Conservation (phyloP, 2,329 filamentous ascomycete species). For the Alternaria novae-zelandiae region DNA sequence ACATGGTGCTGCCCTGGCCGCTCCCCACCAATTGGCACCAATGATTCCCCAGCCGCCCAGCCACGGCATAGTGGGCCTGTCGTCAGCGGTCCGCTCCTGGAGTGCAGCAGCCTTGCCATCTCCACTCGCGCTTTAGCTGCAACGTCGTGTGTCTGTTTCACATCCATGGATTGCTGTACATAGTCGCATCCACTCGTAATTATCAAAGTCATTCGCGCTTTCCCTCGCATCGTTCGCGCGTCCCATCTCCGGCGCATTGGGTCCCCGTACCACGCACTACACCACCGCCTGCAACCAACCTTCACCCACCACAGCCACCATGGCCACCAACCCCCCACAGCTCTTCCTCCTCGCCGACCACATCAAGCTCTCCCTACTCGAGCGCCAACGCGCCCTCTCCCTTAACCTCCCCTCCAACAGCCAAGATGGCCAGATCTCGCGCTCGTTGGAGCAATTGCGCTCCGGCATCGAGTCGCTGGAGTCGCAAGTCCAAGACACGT, state of each 20-base stretch:
- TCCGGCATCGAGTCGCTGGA: constrained; percentile 77
- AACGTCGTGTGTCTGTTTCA: not conserved
- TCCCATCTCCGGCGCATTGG: constrained; percentile 5
- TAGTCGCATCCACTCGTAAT: not conserved
- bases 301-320: constrained; percentile 21
- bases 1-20: not conserved
- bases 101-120: constrained; percentile 20
- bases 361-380: constrained; percentile 92
- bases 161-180: not conserved
- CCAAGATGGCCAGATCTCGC: constrained; percentile 87
- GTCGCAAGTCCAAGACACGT: constrained; percentile 64
- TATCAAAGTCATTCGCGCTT: not conserved
- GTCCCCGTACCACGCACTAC: not conserved
- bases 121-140: constrained; percentile 4
- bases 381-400: constrained; percentile 84
- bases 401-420: constrained; percentile 78
- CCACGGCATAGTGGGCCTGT: constrained; percentile 5
- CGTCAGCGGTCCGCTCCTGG: constrained; percentile 22
- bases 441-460: constrained; percentile 84
- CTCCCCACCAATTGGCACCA: not conserved
- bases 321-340: constrained; percentile 66
- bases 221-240: constrained; percentile 1
- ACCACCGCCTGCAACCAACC: constrained; percentile 3
- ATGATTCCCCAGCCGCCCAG: not conserved
- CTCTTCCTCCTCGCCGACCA: constrained; percentile 94